A percentile compares a stretch with the other conserved stretches of the same genome.
phyloP scores from a whole-genome alignment of 192 early-diverging fungal species.

The Lobulomyces angularis region DNA sequence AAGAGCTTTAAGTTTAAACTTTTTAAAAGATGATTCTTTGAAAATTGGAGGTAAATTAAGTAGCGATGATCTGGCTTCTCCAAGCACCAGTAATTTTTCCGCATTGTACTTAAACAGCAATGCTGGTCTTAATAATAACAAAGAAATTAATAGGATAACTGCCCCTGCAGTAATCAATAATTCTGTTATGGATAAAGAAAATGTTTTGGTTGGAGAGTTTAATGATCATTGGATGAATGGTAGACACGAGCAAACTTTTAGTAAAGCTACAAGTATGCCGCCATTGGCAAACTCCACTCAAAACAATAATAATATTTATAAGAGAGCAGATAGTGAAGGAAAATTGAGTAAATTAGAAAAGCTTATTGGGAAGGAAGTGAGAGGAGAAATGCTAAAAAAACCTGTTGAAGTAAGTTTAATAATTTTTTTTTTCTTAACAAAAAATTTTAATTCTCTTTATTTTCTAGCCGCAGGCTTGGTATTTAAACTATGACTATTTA shows the following conservation, averaged over 20 bases:
- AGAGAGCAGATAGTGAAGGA: no score
- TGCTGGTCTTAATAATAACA: neutral
- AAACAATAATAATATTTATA: no score
- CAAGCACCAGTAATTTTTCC: slow-evolving; percentile 1
- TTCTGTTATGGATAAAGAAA: slow-evolving; percentile 1
- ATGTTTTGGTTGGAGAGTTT: no score
- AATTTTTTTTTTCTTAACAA: no score
- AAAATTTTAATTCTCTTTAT: slow-evolving; percentile 3
- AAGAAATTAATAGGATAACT: neutral
- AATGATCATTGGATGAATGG: no score
- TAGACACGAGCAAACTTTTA: no score
- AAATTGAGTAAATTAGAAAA: no score
- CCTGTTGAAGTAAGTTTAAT: no score
- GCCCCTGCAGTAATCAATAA: slow-evolving; percentile 1
- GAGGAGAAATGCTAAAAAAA: no score
- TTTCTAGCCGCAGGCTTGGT: slow-evolving; percentile 62
- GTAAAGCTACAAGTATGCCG: no score
- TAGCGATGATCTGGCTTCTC: neutral
- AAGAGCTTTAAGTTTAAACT: slow-evolving; percentile 22
- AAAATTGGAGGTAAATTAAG: neutral
- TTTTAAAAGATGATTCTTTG: slow-evolving; percentile 12
- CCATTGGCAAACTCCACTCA: no score
- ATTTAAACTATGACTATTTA: slow-evolving; percentile 62
- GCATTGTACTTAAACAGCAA: neutral
- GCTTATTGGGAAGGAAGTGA: neutral